Conservation (phyloP, 2,329 filamentous ascomycete species). For the Aspergillus quadrilineatus region DNA sequence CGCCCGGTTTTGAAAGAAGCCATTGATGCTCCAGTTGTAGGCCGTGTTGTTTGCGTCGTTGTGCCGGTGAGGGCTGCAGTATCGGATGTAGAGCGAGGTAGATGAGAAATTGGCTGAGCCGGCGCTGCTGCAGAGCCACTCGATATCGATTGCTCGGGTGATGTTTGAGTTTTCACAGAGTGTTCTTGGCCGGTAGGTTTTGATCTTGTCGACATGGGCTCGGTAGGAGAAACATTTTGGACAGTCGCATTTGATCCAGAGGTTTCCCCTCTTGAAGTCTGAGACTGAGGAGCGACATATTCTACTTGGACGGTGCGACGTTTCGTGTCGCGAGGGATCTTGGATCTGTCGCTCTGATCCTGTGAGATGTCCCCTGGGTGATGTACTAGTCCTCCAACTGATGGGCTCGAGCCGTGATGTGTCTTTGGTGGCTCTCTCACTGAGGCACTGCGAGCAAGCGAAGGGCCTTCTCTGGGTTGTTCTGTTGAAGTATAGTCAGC, state of each 20-base stretch:
- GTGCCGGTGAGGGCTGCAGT: constrained; percentile 54
- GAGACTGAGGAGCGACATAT: constrained; percentile 87
- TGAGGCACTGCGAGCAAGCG: constrained; percentile 81
- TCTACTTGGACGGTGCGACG: constrained; percentile 94
- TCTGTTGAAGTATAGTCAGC: constrained; percentile 37
- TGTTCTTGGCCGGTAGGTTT: constrained; percentile 18
- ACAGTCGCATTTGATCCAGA: constrained; percentile 13
- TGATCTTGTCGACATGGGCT: constrained; percentile 48
- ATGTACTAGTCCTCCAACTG: constrained; percentile 62
- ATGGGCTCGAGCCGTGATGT: constrained; percentile 48
- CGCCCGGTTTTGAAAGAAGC: constrained; percentile 59
- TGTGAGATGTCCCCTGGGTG: constrained; percentile 74
- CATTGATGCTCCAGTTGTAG: constrained; percentile 80
- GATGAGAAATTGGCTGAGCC: constrained; percentile 50
- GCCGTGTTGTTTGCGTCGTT: constrained; percentile 54
- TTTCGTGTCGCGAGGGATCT: constrained; percentile 75
- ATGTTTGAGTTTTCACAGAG: constrained; percentile 7
- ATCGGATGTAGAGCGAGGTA: constrained; percentile 57
- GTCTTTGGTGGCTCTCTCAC: constrained; percentile 82
- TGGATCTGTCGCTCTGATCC: constrained; percentile 64
- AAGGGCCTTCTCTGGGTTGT: constrained; percentile 55
- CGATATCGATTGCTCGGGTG: constrained; percentile 16
- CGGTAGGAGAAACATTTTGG: constrained; percentile 20
- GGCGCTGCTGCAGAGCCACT: constrained; percentile 26
- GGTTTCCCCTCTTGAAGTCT: constrained; percentile 70